Evolutionary conservation across 768 basidiomycete genomes (phyloP), one percentile per base, ranked within the genome.

Genomic region (Suillus lakei): DNA sequence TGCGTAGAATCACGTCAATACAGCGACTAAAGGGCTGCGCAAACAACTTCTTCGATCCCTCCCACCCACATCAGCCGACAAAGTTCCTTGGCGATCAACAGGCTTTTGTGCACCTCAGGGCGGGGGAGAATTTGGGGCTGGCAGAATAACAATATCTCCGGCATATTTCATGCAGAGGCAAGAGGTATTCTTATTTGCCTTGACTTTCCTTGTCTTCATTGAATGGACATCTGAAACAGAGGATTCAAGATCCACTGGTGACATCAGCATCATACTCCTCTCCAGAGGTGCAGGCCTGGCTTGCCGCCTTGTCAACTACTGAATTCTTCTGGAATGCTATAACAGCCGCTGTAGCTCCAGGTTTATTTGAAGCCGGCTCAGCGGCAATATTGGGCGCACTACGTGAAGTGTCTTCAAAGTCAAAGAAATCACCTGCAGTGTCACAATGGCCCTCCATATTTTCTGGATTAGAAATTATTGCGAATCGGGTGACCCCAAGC

Each of bases 391-490:
- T 4, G 10, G 39, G 6, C 4, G 15, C 1, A 5, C 39, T 16
- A 1, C 0, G 5, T 0, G 15, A 41, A 16, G 5, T 16, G 5
- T 41, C 13, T 41, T 16, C 39, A 41, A 41, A 16, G 0, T 15
- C 56, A 30, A 13, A 32, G 15, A 41, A 41, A 16, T 41, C 3
- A 1, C 4, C 15, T 4, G 39, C 39, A 16, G 15, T 16, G 2
- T 41, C 39, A 32, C 39, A 41, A 16, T 41, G 39, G 39, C 39
- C 39, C 39, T 41, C 39, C 0, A 41, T 41, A 16, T 64, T 43
- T 51, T 48, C 55, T 26, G 63, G 32, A n/a, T 44, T 58, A 0
- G 63, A 64, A 21, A 10, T 64, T 4, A 64, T 64, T n/a, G 28
- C 34, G 28, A 59, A 64, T 44, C 39, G 36, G 39, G 4, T 38